These are phyloP conservation scores for Candida sanyaensis DNA, from an alignment of 1,139 yeast species.

Conservation along the genomic window DNA sequence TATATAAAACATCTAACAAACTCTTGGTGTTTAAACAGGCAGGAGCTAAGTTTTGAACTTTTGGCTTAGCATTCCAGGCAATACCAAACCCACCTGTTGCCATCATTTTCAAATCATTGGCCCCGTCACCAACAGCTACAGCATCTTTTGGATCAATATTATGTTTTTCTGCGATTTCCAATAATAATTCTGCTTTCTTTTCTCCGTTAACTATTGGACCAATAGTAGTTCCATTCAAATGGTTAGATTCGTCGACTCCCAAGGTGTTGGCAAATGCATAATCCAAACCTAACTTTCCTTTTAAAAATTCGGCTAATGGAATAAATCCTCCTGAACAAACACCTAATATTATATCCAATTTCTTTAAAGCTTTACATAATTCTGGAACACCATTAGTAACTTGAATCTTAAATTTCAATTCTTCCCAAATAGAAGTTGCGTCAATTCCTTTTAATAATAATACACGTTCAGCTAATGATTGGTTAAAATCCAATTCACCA, in stretches of 20 bases:
- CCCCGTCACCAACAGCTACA: slow-evolving; percentile 97
- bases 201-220: slow-evolving; percentile 89
- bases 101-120: slow-evolving; percentile 96
- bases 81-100: slow-evolving; percentile 87
- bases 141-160: slow-evolving; percentile 55
- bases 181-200: slow-evolving; percentile 73
- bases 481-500: slow-evolving; percentile 90
- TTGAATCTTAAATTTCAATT: slow-evolving; percentile 64
- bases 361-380: slow-evolving; percentile 62
- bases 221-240: slow-evolving; percentile 52
- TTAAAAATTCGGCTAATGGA: slow-evolving; percentile 80
- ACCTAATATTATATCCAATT: slow-evolving; percentile 68
- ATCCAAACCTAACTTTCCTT: slow-evolving; percentile 68
- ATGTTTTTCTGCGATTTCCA: slow-evolving; percentile 66
- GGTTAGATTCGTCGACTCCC: slow-evolving; percentile 53
- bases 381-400: slow-evolving; percentile 85
- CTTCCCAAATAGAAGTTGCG: slow-evolving; percentile 73
- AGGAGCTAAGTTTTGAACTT: slow-evolving; percentile 82
- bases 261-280: slow-evolving; percentile 86
- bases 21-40: slow-evolving; percentile 71
- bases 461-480: slow-evolving; percentile 77
- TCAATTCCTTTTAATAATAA: slow-evolving; percentile 77
- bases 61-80: slow-evolving; percentile 98
- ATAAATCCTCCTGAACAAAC: slow-evolving; percentile 95
- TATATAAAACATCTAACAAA: slow-evolving; percentile 73